These are phyloP conservation scores for Berberis thunbergii DNA, from an alignment of 164 flowering plant genomes.

Conservation along the genomic window DNA sequence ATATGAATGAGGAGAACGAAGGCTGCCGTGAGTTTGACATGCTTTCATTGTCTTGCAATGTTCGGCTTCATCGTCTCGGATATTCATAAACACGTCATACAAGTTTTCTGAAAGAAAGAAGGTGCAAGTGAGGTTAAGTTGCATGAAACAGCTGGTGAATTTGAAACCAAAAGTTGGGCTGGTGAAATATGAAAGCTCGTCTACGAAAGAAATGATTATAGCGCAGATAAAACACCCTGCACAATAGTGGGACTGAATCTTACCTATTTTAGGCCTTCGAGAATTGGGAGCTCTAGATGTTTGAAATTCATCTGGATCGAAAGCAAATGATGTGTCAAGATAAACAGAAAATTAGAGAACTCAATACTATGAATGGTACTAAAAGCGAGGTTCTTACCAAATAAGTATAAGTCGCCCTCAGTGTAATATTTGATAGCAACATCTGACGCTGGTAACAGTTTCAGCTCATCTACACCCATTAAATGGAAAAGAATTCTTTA, in stretches of 20 bases:
- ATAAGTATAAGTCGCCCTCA: conserved; percentile 77
- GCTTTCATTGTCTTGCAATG: conserved; percentile 98
- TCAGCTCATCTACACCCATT: conserved; percentile 51
- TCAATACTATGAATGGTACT: not conserved
- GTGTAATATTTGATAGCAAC: conserved; percentile 89
- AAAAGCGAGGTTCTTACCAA: conserved; percentile 47
- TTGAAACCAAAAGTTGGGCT: not conserved
- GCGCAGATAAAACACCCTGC: not conserved
- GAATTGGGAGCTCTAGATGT: conserved; percentile 63
- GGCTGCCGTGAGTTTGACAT: conserved; percentile 81
- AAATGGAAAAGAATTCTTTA: not conserved
- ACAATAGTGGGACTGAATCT: conserved; percentile 1
- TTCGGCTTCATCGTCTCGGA: conserved; percentile 94
- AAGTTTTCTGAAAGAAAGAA: conserved; percentile 49
- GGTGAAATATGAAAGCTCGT: not conserved
- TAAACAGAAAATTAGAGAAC: not conserved
- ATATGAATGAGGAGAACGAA: conserved; percentile 78
- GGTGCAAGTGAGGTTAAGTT: not conserved
- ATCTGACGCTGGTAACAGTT: conserved; percentile 70
- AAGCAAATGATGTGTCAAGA: not conserved
- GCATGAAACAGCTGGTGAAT: not conserved
- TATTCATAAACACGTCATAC: conserved; percentile 81
- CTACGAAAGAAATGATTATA: not conserved
- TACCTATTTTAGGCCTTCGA: conserved; percentile 88
- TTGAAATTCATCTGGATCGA: conserved; percentile 84